Percentiles rank a stretch among this genome's conserved stretches.
Evolutionary conservation across 2,329 filamentous ascomycete species (phyloP).

Genomic region (Xylariaceae sp.): DNA sequence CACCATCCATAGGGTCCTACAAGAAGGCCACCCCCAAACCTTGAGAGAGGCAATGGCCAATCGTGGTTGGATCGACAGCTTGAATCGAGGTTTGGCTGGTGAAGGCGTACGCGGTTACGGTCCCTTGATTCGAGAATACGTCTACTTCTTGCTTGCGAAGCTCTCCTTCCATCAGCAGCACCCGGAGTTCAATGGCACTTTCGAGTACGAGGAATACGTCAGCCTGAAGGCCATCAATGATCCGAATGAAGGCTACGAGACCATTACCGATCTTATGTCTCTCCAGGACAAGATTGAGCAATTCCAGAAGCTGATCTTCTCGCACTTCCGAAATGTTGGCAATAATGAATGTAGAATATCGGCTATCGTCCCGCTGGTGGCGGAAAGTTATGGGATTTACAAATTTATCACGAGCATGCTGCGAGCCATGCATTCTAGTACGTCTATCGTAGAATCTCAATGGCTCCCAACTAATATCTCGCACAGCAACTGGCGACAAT

Average conservation of each 20-base stretch:
- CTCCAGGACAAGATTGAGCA: slow-evolving; percentile 98
- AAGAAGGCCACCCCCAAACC: slow-evolving; percentile 90
- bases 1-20: slow-evolving; percentile 94
- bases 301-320: slow-evolving; percentile 98
- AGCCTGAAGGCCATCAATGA: slow-evolving; percentile 98
- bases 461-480: slow-evolving; percentile 26
- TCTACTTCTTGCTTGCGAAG: slow-evolving; percentile 92
- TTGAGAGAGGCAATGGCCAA: slow-evolving; percentile 88
- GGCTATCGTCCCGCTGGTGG: slow-evolving; percentile 87
- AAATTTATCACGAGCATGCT: slow-evolving; percentile 99
- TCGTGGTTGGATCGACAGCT: slow-evolving; percentile 87
- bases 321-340: slow-evolving; percentile 86
- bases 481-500: slow-evolving; percentile 81
- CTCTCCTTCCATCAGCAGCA: slow-evolving; percentile 96
- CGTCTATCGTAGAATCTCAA: slow-evolving; percentile 37
- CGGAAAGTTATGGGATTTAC: slow-evolving; percentile 99
- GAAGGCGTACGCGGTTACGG: slow-evolving; percentile 90
- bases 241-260: slow-evolving; percentile 96
- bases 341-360: slow-evolving; percentile 98
- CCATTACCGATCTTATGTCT: slow-evolving; percentile 93
- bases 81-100: slow-evolving; percentile 79
- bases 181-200: slow-evolving; percentile 96
- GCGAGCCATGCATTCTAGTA: slow-evolving; percentile 94
- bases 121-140: slow-evolving; percentile 93
- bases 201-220: slow-evolving; percentile 99